Conservation (phyloP, 1,284 basidiomycete species). For the Apiotrichum gamsii region DNA sequence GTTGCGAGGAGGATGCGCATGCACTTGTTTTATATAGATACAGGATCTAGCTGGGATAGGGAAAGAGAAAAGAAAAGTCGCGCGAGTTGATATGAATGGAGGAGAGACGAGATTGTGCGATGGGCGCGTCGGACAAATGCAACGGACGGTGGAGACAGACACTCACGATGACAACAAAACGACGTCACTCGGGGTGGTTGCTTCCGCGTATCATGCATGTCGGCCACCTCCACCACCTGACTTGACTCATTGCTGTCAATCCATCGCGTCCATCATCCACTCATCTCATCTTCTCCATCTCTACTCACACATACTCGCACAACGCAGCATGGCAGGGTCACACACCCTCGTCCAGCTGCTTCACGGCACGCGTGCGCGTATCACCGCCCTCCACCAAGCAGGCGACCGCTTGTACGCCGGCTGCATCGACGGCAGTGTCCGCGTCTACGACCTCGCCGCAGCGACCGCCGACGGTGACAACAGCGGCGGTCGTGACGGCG, state of each 20-base stretch:
- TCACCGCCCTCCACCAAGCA: slow-evolving; percentile 47
- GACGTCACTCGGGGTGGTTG: not conserved
- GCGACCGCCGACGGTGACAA: not conserved
- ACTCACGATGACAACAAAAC: not conserved
- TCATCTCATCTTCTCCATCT: not conserved
- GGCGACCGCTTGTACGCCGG: slow-evolving; percentile 72
- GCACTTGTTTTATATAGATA: too few relatives aligned
- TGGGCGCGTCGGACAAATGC: too few relatives aligned
- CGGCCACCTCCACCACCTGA: not conserved
- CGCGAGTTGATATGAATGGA: too few relatives aligned
- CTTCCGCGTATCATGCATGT: not conserved
- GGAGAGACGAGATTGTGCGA: too few relatives aligned
- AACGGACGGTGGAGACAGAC: not conserved
- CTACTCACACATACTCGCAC: not conserved
- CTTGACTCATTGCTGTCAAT: too few relatives aligned
- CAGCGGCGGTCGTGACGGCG: not conserved
- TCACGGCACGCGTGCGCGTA: slow-evolving; percentile 24
- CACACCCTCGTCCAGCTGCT: slow-evolving; percentile 32
- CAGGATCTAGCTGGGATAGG: too few relatives aligned
- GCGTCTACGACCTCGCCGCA: slow-evolving; percentile 37
- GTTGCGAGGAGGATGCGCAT: too few relatives aligned
- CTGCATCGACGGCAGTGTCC: slow-evolving; percentile 62
- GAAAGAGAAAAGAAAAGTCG: too few relatives aligned
- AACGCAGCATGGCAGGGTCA: slow-evolving; percentile 18
- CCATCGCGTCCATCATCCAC: not conserved